Conservation (phyloP, 768 basidiomycete species). For the Ramaria rubella region DNA sequence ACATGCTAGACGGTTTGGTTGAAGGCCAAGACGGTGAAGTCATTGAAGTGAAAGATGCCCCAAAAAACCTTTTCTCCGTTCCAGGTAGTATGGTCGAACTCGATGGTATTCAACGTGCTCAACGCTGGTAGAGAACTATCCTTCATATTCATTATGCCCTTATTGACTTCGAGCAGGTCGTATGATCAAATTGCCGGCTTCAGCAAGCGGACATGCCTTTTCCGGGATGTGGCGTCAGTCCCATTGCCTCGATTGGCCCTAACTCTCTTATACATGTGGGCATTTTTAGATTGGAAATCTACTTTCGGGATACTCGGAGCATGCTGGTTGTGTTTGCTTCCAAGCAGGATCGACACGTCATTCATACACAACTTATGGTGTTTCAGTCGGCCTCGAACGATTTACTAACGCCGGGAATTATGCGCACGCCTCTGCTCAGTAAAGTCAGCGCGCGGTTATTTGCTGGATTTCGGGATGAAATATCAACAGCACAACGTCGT, state of each 20-base stretch:
- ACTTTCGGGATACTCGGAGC: constrained; percentile 88
- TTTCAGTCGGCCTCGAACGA: constrained; percentile 25
- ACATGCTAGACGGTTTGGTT: constrained; percentile 86
- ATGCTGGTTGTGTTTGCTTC: constrained; percentile 77
- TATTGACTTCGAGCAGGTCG: constrained; percentile 41
- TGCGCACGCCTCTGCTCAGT: constrained; percentile 51
- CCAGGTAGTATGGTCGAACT: constrained; percentile 80
- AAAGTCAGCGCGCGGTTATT: constrained; percentile 45
- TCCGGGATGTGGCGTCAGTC: constrained; percentile 85
- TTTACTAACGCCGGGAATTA: constrained; percentile 38
- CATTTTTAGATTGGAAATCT: constrained; percentile 67
- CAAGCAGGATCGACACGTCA: constrained; percentile 49
- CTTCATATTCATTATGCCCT: not conserved
- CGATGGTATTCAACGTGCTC: constrained; percentile 72
- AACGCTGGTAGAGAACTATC: constrained; percentile 59
- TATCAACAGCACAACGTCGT: constrained; percentile 64
- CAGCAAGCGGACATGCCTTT: constrained; percentile 79
- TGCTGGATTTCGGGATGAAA: constrained; percentile 52
- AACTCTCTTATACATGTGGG: not conserved
- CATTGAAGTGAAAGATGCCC: constrained; percentile 82
- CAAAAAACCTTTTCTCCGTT: constrained; percentile 71
- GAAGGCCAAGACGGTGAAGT: constrained; percentile 84
- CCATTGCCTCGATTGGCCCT: not conserved
- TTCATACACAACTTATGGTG: constrained; percentile 28
- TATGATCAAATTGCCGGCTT: constrained; percentile 73